phyloP scores from a whole-genome alignment of 1,284 basidiomycete genomes.

The Golubevia sp. region DNA sequence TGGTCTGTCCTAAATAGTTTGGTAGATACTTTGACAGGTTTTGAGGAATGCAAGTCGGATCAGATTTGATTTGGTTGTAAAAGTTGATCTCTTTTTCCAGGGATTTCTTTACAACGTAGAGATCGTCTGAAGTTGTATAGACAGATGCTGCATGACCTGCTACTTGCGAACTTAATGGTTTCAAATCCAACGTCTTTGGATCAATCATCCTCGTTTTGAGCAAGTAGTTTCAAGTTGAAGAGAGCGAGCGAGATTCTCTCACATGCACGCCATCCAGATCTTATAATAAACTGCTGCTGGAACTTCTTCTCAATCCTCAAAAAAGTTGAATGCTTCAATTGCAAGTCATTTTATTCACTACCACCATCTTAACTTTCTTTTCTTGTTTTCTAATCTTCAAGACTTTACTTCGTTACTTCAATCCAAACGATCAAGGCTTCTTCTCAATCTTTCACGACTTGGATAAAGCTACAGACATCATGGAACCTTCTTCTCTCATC shows the following conservation, averaged over 20 bases:
- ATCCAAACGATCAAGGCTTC: slow-evolving; percentile 5
- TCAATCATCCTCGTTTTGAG: too few species aligned
- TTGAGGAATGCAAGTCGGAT: slow-evolving; percentile 23
- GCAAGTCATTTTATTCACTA: slow-evolving; percentile 26
- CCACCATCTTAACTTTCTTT: slow-evolving; percentile 34
- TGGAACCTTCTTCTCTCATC: slow-evolving; percentile 40
- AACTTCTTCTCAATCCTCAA: too few species aligned
- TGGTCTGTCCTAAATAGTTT: slow-evolving; percentile 9
- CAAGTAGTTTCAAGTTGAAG: too few species aligned
- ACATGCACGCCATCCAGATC: too few species aligned
- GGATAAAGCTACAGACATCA: slow-evolving; percentile 41
- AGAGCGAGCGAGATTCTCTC: too few species aligned
- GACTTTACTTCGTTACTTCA: slow-evolving; percentile 17
- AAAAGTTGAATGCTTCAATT: slow-evolving; percentile 6
- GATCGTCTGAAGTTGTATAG: slow-evolving; percentile 74
- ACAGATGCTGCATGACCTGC: slow-evolving; percentile 81
- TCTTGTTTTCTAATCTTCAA: slow-evolving; percentile 21
- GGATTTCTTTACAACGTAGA: slow-evolving; percentile 82
- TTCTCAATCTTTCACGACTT: slow-evolving; percentile 30
- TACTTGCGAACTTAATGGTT: slow-evolving; percentile 71
- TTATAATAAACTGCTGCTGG: too few species aligned
- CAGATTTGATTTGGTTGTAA: slow-evolving; percentile 70
- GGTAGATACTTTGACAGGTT: slow-evolving; percentile 14
- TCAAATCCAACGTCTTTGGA: too few species aligned
- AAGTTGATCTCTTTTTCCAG: slow-evolving; percentile 76